A percentile compares a stretch with the other conserved stretches of the same genome.
Evolutionary conservation across 2,329 filamentous ascomycete species (phyloP).

Genomic region (Pyricularia sp.): DNA sequence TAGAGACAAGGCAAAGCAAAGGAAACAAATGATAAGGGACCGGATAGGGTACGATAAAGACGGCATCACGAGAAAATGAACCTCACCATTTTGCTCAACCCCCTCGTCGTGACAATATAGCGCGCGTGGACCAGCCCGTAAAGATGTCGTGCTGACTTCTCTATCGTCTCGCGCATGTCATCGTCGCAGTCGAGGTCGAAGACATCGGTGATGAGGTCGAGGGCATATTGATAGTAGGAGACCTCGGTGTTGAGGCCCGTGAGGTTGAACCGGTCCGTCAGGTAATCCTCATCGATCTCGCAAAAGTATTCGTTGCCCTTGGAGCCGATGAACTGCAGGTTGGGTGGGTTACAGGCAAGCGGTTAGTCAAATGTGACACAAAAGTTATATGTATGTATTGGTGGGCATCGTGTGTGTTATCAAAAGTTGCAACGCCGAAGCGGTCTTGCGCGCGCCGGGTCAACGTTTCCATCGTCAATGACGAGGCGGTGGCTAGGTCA

Average conservation of each 20-base stretch:
- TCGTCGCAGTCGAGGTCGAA: slow-evolving; percentile 99
- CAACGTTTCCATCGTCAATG: background rate
- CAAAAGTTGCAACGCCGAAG: too few relatives aligned
- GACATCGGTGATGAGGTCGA: slow-evolving; percentile 94
- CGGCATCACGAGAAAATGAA: background rate
- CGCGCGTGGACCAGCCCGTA: slow-evolving; percentile 94
- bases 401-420: background rate
- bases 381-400: background rate
- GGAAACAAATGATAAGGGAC: background rate
- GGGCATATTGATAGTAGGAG: slow-evolving; percentile 96
- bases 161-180: slow-evolving; percentile 95
- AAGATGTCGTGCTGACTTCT: slow-evolving; percentile 90
- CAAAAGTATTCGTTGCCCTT: slow-evolving; percentile 99
- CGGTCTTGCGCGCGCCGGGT: too few relatives aligned
- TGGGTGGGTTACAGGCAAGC: background rate
- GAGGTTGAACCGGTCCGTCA: slow-evolving; percentile 96
- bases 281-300: slow-evolving; percentile 98
- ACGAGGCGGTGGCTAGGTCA: background rate
- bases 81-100: slow-evolving; percentile 88
- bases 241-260: slow-evolving; percentile 96
- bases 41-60: background rate
- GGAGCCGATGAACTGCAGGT: slow-evolving; percentile 82
- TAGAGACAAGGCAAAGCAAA: background rate
- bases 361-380: background rate
- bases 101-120: slow-evolving; percentile 93